These are phyloP conservation scores for Plectosphaerella sp. DNA, from an alignment of 2,329 filamentous ascomycete species.

Conservation along the genomic window DNA sequence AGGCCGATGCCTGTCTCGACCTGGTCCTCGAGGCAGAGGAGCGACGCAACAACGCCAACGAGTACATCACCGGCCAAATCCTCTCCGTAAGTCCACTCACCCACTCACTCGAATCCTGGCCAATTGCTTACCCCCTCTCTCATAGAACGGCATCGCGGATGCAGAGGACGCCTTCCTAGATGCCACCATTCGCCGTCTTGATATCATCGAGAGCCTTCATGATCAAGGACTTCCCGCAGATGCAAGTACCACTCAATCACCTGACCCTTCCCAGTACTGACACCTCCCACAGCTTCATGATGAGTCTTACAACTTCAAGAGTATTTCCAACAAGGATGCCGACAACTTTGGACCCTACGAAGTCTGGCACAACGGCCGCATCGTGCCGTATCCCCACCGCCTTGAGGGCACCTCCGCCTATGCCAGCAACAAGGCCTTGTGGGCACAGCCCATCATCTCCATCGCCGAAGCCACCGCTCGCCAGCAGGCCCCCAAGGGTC, in stretches of 20 bases:
- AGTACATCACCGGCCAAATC: constrained; percentile 25
- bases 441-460: constrained; percentile 7
- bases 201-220: constrained; percentile 38
- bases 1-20: constrained; percentile 23
- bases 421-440: constrained; percentile 9
- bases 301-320: constrained; percentile 39
- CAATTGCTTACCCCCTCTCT: constrained; percentile 6
- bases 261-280: constrained; percentile 8
- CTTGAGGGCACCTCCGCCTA: constrained; percentile 31
- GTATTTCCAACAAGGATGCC: constrained; percentile 38
- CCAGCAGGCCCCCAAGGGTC: background rate
- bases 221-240: constrained; percentile 41
- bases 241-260: constrained; percentile 30
- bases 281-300: constrained; percentile 29
- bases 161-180: constrained; percentile 37
- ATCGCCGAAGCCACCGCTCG: constrained; percentile 2
- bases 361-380: constrained; percentile 31
- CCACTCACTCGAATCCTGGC: constrained; percentile 6
- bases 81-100: constrained; percentile 29
- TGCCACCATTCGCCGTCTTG: constrained; percentile 39
- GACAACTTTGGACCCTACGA: constrained; percentile 39
- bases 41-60: constrained; percentile 32
- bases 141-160: constrained; percentile 32
- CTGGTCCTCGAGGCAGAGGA: constrained; percentile 21
- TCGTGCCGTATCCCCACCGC: constrained; percentile 40